Evolutionary conservation across 352 stramenopile genomes (phyloP).

Genomic region (Globisporangium recalcitrans): DNA sequence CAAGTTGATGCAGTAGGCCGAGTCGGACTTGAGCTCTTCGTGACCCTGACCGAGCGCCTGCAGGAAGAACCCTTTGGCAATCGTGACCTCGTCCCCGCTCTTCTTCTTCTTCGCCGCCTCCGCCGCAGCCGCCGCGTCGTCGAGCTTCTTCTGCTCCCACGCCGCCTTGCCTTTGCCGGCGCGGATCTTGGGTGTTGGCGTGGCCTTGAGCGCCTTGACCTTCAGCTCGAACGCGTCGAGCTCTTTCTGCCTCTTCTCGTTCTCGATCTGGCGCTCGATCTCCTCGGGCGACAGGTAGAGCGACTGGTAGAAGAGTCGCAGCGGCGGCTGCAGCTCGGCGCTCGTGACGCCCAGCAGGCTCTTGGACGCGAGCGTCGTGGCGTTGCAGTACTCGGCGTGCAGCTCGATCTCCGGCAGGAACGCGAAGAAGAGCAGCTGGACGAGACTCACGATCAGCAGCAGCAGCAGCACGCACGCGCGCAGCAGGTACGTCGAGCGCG

Average conservation of each 20-base stretch:
- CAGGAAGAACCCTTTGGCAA: constrained; percentile 61
- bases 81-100: constrained; percentile 22
- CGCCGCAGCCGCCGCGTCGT: constrained; percentile 2
- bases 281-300: constrained; percentile 64
- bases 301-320: constrained; percentile 75
- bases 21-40: constrained; percentile 47
- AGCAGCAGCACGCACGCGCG: constrained; percentile 67
- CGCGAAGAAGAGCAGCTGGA: constrained; percentile 73
- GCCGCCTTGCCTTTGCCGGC: constrained; percentile 7
- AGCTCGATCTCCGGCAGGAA: constrained; percentile 63
- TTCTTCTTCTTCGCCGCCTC: constrained; percentile 10
- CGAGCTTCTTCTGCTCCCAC: constrained; percentile 5
- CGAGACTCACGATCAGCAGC: constrained; percentile 61
- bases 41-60: constrained; percentile 69
- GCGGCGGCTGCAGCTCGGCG: constrained; percentile 43
- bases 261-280: constrained; percentile 39
- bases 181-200: constrained; percentile 19
- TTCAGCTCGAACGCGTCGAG: constrained; percentile 17
- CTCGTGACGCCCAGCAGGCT: constrained; percentile 41
- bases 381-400: constrained; percentile 60
- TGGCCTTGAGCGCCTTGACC: constrained; percentile 11
- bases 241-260: constrained; percentile 33
- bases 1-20: constrained; percentile 78
- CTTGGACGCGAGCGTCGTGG: constrained; percentile 35
- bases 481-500: constrained; percentile 55